Evolutionary conservation across 1,284 basidiomycete species (phyloP).

Genomic region (Sanguinoderma infundibulare): DNA sequence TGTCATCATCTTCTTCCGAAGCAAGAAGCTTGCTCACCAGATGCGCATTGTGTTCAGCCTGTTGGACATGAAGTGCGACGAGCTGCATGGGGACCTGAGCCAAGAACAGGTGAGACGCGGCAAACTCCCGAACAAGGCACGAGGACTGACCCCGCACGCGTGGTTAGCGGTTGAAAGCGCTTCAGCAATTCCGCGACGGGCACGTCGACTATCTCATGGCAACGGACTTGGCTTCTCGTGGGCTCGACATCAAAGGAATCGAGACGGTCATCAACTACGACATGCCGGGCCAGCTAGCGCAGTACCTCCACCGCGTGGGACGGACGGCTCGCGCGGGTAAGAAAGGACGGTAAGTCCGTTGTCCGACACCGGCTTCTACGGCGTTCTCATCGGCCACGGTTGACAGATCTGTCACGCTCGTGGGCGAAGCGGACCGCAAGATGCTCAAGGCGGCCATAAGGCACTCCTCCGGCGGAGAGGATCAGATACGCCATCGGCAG

Average conservation of each 20-base stretch:
- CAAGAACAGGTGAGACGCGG: slow-evolving; percentile 84
- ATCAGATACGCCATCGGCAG: slow-evolving; percentile 90
- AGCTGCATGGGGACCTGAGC: slow-evolving; percentile 93
- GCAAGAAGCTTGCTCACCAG: slow-evolving; percentile 97
- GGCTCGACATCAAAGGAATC: slow-evolving; percentile 97
- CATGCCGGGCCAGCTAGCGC: slow-evolving; percentile 93
- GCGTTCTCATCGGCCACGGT: neutral
- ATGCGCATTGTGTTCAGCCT: slow-evolving; percentile 93
- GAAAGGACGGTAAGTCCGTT: slow-evolving; percentile 76
- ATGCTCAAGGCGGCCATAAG: slow-evolving; percentile 97
- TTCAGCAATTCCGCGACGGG: slow-evolving; percentile 88
- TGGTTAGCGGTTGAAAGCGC: slow-evolving; percentile 78
- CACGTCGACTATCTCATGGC: slow-evolving; percentile 90
- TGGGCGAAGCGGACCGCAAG: slow-evolving; percentile 95
- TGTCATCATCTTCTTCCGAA: slow-evolving; percentile 93
- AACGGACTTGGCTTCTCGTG: slow-evolving; percentile 94
- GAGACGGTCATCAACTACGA: slow-evolving; percentile 98
- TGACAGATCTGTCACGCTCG: slow-evolving; percentile 87
- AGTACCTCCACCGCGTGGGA: slow-evolving; percentile 96
- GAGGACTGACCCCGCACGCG: slow-evolving; percentile 6
- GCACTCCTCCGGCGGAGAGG: slow-evolving; percentile 74
- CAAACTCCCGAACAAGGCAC: neutral
- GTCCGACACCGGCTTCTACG: neutral
- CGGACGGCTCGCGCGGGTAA: slow-evolving; percentile 95
- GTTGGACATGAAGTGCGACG: slow-evolving; percentile 86